These are phyloP conservation scores for Hyphopichia buzzinii DNA, from an alignment of 1,139 yeast genomes.

Conservation along the genomic window DNA sequence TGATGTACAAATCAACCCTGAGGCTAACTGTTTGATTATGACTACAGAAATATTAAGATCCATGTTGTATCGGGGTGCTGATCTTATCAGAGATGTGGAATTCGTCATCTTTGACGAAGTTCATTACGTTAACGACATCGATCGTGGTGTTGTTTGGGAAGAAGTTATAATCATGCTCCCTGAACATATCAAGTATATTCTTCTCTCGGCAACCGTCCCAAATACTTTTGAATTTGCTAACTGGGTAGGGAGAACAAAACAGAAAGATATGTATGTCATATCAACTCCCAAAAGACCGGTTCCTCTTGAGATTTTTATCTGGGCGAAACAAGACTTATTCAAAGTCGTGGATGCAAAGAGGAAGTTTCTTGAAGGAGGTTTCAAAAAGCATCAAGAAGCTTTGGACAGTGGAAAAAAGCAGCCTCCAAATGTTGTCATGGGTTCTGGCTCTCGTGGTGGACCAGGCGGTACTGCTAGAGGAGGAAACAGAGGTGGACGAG, in stretches of 20 bases:
- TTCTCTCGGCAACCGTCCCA: conserved; percentile 94
- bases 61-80: conserved; percentile 96
- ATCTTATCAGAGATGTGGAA: conserved; percentile 92
- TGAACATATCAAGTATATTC: conserved; percentile 85
- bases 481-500: conserved; percentile 31
- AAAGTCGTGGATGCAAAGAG: conserved; percentile 76
- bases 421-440: conserved; percentile 36
- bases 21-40: conserved; percentile 95
- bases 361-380: conserved; percentile 63
- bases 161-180: conserved; percentile 97
- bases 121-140: conserved; percentile 94
- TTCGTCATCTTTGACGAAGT: conserved; percentile 98
- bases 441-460: conserved; percentile 44
- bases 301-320: conserved; percentile 81
- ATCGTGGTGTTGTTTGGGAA: conserved; percentile 99
- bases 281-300: conserved; percentile 96
- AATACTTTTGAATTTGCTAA: conserved; percentile 96
- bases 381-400: conserved; percentile 57
- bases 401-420: conserved; percentile 37
- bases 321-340: conserved; percentile 66
- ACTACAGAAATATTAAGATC: conserved; percentile 94
- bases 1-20: conserved; percentile 96
- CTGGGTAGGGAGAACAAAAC: conserved; percentile 97
- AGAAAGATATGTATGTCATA: conserved; percentile 91
- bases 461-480: conserved; percentile 47